phyloP scores from a whole-genome alignment of 768 basidiomycete species.

The Russula ochroleuca region DNA sequence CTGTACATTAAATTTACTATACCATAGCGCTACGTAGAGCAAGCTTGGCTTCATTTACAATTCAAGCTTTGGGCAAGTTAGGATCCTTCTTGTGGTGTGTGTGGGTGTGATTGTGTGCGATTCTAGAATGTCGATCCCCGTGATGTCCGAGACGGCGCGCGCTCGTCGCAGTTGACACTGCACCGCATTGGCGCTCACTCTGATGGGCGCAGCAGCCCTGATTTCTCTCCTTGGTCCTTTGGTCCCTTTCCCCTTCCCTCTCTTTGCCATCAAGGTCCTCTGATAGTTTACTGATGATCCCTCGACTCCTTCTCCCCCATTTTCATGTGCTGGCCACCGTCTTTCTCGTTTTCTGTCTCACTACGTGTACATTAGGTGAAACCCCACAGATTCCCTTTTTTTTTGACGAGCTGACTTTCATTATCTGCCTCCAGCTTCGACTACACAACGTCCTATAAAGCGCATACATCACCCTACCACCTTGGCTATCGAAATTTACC shows the following conservation, averaged over 20 bases:
- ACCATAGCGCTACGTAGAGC: slow-evolving; percentile 18
- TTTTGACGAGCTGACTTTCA: not conserved
- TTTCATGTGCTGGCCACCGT: slow-evolving; percentile 28
- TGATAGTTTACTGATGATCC: slow-evolving; percentile 6
- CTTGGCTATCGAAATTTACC: slow-evolving; percentile 42
- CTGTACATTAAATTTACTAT: slow-evolving; percentile 20
- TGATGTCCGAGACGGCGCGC: not conserved
- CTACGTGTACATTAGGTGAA: slow-evolving; percentile 20
- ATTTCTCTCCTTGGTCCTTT: too few relatives aligned
- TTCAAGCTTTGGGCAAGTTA: slow-evolving; percentile 19
- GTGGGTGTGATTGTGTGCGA: not conserved
- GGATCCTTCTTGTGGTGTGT: slow-evolving; percentile 12
- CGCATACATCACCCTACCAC: slow-evolving; percentile 38
- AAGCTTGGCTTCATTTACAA: slow-evolving; percentile 21
- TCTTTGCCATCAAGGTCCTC: not conserved
- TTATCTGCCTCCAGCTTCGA: slow-evolving; percentile 12
- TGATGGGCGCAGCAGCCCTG: not conserved
- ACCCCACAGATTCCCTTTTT: not conserved
- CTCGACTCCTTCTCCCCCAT: not conserved
- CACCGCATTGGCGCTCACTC: not conserved
- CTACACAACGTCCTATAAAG: slow-evolving; percentile 37
- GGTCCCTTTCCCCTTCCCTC: not conserved
- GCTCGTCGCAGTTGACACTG: not conserved
- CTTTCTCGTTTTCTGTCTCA: slow-evolving; percentile 19
- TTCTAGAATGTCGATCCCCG: too few relatives aligned